Conservation (phyloP, 2,329 filamentous ascomycete genomes). For the Penicillium sp. region DNA sequence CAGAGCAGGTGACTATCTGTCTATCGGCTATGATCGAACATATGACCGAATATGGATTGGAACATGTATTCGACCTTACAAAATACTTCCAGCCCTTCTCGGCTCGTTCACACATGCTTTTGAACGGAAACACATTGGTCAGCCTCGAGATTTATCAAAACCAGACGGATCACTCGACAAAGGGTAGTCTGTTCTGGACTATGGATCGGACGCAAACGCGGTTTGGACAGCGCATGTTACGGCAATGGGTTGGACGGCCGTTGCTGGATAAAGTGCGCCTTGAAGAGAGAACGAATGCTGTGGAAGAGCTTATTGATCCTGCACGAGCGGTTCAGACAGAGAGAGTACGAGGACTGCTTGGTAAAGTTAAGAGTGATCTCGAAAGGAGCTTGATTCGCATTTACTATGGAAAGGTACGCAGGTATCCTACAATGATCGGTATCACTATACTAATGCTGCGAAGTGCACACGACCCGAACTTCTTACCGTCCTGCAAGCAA, state of each 20-base stretch:
- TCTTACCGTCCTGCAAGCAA: slow-evolving; percentile 74
- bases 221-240: slow-evolving; percentile 79
- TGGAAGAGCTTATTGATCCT: slow-evolving; percentile 76
- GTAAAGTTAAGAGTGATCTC: slow-evolving; percentile 71
- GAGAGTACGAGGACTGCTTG: slow-evolving; percentile 67
- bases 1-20: slow-evolving; percentile 83
- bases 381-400: slow-evolving; percentile 92
- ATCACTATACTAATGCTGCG: slow-evolving; percentile 16
- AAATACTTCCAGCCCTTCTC: slow-evolving; percentile 98
- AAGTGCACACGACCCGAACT: slow-evolving; percentile 82
- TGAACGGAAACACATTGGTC: slow-evolving; percentile 91
- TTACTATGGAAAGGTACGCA: slow-evolving; percentile 76
- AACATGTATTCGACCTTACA: slow-evolving; percentile 93
- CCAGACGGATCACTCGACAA: slow-evolving; percentile 77
- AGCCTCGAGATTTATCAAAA: slow-evolving; percentile 96
- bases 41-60: slow-evolving; percentile 82
- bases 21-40: slow-evolving; percentile 96
- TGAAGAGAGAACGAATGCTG: slow-evolving; percentile 74
- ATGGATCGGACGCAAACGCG: slow-evolving; percentile 87
- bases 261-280: slow-evolving; percentile 71
- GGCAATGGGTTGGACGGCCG: slow-evolving; percentile 93
- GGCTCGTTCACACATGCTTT: slow-evolving; percentile 86
- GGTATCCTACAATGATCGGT: not conserved
- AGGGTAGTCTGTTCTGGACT: slow-evolving; percentile 92
- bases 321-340: slow-evolving; percentile 66